Evolutionary conservation across 2,329 filamentous ascomycete species (phyloP), one percentile per base, ranked within the genome.

Genomic region (Alternaria ethzedia): DNA sequence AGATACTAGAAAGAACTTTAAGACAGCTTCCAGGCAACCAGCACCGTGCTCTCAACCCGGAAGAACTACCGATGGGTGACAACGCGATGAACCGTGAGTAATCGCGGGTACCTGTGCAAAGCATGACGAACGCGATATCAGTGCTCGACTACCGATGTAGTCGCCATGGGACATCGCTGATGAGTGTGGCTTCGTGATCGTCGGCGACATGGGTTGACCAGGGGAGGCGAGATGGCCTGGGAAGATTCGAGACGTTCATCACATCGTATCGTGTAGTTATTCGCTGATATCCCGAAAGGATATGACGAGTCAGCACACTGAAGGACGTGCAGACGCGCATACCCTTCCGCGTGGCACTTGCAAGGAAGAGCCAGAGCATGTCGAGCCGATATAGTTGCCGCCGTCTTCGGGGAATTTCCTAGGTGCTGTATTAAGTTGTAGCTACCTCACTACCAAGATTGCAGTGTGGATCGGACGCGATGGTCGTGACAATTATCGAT

Each of bases 311-410:
- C 36, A 51, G 55, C 50, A 52, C 55, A 54, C 51, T 45, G 54
- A 52, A 32, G 41, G 20, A 50, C 32, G 59, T 52, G 54, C 47
- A 28, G 36, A 25, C 25, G 21, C 41, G 44, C 52, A 56, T 49
- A 46, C 55, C 17, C 28, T 32, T 43, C 54, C 54, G 50, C 54
- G 49, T 23, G 45, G 47, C 23, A 50, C 28, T 32, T 28, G 25
- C 47, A 28, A 10, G 32, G 30, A 28, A 10, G 32, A n/a, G 26
- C 50, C 36, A 20, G n/a, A 30, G 28, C 55, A 57, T 47, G 32
- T 62, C 43, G 54, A 59, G 59, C 54, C 55, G 63, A 61, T 21
- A 43, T 15, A 25, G n/a, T 54, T 45, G 51, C 44, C 54, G 51
- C 44, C 47, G 23, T 20, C 43, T 45, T 25, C 41, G 26, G 55